Percentiles rank a stretch among this genome's conserved stretches.
Evolutionary conservation across 2,329 filamentous ascomycete species (phyloP).

Genomic region (Tolypocladium tundrense): DNA sequence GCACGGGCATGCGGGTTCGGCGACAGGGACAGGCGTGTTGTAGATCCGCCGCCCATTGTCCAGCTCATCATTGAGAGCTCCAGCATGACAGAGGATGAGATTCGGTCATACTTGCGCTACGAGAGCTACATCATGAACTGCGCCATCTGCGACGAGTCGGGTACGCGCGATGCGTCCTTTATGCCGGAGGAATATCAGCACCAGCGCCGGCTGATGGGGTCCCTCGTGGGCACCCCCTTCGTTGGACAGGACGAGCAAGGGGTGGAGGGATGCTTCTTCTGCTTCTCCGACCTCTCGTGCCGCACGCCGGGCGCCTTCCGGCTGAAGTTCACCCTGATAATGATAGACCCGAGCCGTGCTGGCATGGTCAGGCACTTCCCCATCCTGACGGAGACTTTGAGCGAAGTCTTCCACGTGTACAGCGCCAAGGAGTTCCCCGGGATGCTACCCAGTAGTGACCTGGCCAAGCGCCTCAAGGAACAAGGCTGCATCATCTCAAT

Average conservation of each 20-base stretch:
- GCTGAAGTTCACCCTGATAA: conserved; percentile 63
- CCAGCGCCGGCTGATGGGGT: conserved; percentile 70
- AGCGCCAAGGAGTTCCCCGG: conserved; percentile 81
- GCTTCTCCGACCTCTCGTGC: conserved; percentile 73
- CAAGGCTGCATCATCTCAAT: conserved; percentile 79
- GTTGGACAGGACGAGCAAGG: conserved; percentile 65
- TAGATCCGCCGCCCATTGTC: conserved; percentile 76
- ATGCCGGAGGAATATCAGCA: conserved; percentile 64
- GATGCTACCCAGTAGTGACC: conserved; percentile 65
- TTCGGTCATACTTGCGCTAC: conserved; percentile 40
- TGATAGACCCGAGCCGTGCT: conserved; percentile 52
- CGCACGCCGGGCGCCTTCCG: conserved; percentile 68
- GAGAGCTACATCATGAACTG: conserved; percentile 66
- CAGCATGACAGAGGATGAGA: conserved; percentile 42
- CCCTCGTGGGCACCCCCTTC: conserved; percentile 66
- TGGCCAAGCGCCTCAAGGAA: conserved; percentile 65
- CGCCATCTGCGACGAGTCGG: conserved; percentile 62
- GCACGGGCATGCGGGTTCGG: conserved; percentile 76
- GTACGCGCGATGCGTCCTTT: conserved; percentile 55
- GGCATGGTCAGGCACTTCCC: conserved; percentile 36
- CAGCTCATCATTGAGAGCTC: conserved; percentile 58
- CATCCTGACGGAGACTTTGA: conserved; percentile 44
- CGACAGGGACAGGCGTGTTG: conserved; percentile 69
- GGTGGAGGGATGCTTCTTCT: conserved; percentile 72
- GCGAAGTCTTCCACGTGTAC: conserved; percentile 67